A percentile compares a stretch with the other conserved stretches of the same genome.
Conservation (phyloP, 2,329 filamentous ascomycete genomes). For the Amesomyces nigricolor region DNA sequence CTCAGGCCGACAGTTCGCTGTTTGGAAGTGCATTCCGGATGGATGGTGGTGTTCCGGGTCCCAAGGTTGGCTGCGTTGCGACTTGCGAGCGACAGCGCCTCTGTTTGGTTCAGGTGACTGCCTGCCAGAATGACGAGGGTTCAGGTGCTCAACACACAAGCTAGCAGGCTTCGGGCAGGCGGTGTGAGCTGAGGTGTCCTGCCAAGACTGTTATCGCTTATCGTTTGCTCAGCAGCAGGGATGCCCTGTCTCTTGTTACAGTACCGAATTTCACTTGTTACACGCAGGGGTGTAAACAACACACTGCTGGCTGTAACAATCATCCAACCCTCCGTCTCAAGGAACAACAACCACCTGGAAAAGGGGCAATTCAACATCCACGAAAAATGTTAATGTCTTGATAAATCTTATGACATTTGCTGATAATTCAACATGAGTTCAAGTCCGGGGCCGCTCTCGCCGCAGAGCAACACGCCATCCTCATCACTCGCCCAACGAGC, state of each 20-base stretch:
- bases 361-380: not conserved
- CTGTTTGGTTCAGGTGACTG: constrained; percentile 18
- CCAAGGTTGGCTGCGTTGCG: not conserved
- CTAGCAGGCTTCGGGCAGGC: constrained; percentile 14
- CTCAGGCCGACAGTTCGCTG: constrained; percentile 4
- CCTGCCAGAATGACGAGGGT: constrained; percentile 18
- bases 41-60: not conserved
- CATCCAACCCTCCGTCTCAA: no score
- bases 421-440: constrained; percentile 8
- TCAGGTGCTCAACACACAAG: constrained; percentile 1
- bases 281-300: no score
- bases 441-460: constrained; percentile 29
- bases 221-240: not conserved
- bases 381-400: not conserved
- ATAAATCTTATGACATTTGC: not conserved
- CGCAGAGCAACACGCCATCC: constrained; percentile 29
- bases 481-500: constrained; percentile 28
- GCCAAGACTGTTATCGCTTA: constrained; percentile 16
- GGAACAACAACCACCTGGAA: no score
- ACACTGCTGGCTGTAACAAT: no score
- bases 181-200: constrained; percentile 3
- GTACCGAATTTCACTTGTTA: no score
- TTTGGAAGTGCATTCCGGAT: constrained; percentile 2
- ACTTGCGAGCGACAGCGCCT: not conserved
- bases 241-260: not conserved